Evolutionary conservation across 192 early-diverging fungal genomes (phyloP).

Genomic region (Gamsiella multidivaricata): DNA sequence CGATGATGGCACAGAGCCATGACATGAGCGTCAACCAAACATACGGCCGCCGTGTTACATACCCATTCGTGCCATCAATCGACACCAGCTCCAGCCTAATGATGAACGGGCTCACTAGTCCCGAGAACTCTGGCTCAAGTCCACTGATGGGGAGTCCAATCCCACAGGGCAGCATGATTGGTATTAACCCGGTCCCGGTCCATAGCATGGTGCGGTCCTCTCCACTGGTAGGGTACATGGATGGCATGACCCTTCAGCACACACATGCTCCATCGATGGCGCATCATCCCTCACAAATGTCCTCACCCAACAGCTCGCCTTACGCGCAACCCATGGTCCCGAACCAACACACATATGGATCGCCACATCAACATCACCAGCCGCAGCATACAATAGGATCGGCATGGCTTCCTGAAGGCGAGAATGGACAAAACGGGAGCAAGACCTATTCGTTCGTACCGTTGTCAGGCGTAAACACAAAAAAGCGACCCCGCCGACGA

Average conservation of each 20-base stretch:
- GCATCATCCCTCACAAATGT: constrained; percentile 18
- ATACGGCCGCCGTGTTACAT: constrained; percentile 42
- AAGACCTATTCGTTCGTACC: constrained; percentile 67
- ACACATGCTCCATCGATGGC: neutral
- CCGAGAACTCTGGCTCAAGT: constrained; percentile 47
- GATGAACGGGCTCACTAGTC: constrained; percentile 36
- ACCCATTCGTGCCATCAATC: constrained; percentile 51
- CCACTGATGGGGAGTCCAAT: constrained; percentile 39
- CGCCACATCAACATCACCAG: constrained; percentile 20
- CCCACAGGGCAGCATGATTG: constrained; percentile 21
- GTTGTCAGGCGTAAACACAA: constrained; percentile 64
- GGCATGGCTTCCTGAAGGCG: constrained; percentile 12
- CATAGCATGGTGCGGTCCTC: constrained; percentile 37
- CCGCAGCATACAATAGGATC: neutral
- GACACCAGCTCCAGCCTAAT: constrained; percentile 41
- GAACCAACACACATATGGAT: constrained; percentile 3
- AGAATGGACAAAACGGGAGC: constrained; percentile 28
- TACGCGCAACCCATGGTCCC: neutral
- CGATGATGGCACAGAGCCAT: constrained; percentile 11
- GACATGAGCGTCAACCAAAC: constrained; percentile 6
- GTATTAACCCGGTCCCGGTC: constrained; percentile 19
- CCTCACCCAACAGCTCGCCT: constrained; percentile 6
- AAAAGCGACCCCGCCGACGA: constrained; percentile 67
- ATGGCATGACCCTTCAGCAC: constrained; percentile 35
- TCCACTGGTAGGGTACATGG: constrained; percentile 47